Evolutionary conservation across 1,139 yeast species (phyloP), one percentile per base, ranked within the genome.

Genomic region (Taiozyma sp.): DNA sequence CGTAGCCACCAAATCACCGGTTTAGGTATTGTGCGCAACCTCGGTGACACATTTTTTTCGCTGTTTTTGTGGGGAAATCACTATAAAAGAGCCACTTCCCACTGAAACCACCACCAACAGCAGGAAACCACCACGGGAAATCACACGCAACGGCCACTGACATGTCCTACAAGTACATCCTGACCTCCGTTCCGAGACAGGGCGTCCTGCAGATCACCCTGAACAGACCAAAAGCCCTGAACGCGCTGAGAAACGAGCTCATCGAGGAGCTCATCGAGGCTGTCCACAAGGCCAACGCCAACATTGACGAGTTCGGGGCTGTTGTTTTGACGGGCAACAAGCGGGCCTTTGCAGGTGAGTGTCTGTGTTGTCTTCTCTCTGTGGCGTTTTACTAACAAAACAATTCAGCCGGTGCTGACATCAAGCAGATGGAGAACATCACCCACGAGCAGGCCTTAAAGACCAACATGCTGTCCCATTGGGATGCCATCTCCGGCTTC

Each of bases 171-270:
- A 72, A 73, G 56, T 61, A 65, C 57, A 68, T 74, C 44, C 56
- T 70, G 35, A 68, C 71, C 6, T 68, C 76, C 19, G 63, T 60
- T 47, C 79, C 79, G 9, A 62, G 65, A 1, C 53, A 63, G 1
- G 76, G 76, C 16, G 80, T 76, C 16, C 62, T 72, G 2, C 68
- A 69, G 51, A 79, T 85, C 57, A 79, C 84, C 28, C 68, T 85
- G 52, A 82, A 85, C 68, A 72, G 86, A 44, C 89, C 91, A 39
- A 70, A 73, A 57, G 82, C 81, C 45, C 75, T 85, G 57, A 85
- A 85, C 65, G 88, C 91, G 10, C 72, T 85, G 59, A 77, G 72
- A 61, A 75, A 79, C 3, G 76, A 69, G 3, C 76, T 76, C 22
- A 65, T 76, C 52, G 50, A 43, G 10, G 81, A 76, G 56, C 60